Evolutionary conservation across 2,329 filamentous ascomycete genomes (phyloP), one percentile per base, ranked within the genome.

Genomic region (Apiospora saccharicola): DNA sequence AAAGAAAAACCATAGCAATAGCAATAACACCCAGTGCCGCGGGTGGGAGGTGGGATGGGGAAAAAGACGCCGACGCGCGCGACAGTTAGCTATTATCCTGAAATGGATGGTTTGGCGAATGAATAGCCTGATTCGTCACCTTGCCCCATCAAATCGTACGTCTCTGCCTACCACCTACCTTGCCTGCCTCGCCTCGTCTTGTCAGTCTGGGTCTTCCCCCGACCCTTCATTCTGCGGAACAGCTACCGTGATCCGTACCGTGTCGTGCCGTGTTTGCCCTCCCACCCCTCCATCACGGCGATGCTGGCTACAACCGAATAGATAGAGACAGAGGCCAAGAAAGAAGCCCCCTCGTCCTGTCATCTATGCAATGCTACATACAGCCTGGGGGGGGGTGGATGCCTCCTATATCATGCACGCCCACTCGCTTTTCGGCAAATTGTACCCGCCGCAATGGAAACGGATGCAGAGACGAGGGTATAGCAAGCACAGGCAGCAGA

Each of bases 51-150:
- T 41, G 10, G 7, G 16, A 61, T 30, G 16, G 16, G 16, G 14
- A 24, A 61, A 41, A 64, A 64, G 34, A 64, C 57, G 57, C 57
- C 57, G 57, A 64, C 34, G 57, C 57, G 57, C 57, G 57, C 57
- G 34, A 64, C 57, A 64, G 57, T 49, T 47, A 22, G 14, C 19
- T 34, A 37, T 22, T 13, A n/a, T 34, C 34, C 57, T 41, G 22
- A 30, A 24, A 37, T 57, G 34, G 34, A 64, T 41, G 57, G 8
- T 34, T 34, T 41, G 19, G 19, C 57, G 57, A 64, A 10, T 64
- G 34, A 14, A 41, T 64, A 37, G 57, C 57, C 30, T n/a, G 34
- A n/a, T 64, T 64, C 57, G 34, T 64, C 57, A 64, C 57, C 57
- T 64, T 64, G 19, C 30, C 4, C 53, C 53, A n/a, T 61, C 30